Evolutionary conservation across 257 asterid genomes (phyloP).

Genomic region (Paulownia fortunei): DNA sequence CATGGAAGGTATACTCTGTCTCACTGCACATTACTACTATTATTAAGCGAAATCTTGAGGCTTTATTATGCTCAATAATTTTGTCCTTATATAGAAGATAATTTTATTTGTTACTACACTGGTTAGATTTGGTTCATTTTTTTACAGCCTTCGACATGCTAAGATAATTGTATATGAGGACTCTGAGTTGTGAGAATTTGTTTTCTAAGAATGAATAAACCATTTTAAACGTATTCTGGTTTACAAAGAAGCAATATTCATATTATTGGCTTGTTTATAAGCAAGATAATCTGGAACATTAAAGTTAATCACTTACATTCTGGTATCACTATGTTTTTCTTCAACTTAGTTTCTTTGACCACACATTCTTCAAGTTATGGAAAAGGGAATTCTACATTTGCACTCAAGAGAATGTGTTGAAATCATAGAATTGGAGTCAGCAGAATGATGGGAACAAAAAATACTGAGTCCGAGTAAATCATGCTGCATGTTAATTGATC

Average conservation of each 20-base stretch:
- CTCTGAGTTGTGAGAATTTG: neutral
- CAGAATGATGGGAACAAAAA: neutral
- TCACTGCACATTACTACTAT: constrained; percentile 9
- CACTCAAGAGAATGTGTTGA: neutral
- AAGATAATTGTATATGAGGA: constrained; percentile 1
- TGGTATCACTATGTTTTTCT: neutral
- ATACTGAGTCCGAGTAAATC: neutral
- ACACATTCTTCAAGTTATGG: neutral
- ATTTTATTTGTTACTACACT: neutral
- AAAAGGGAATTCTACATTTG: neutral
- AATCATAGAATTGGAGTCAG: neutral
- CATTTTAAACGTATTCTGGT: neutral
- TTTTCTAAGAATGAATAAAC: neutral
- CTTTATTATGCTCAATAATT: neutral
- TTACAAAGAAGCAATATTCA: neutral
- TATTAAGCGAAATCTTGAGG: constrained; percentile 6
- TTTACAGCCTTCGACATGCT: neutral
- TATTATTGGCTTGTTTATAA: constrained; percentile 11
- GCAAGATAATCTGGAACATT: neutral
- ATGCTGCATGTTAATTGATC: neutral
- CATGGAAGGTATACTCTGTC: constrained; percentile 69
- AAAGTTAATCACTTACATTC: neutral
- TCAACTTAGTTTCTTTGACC: neutral
- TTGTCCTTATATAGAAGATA: neutral
- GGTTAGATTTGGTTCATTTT: neutral